Percentiles rank a stretch among this genome's conserved stretches.
Conservation (phyloP, 768 basidiomycete species). For the Lactarius quietus region DNA sequence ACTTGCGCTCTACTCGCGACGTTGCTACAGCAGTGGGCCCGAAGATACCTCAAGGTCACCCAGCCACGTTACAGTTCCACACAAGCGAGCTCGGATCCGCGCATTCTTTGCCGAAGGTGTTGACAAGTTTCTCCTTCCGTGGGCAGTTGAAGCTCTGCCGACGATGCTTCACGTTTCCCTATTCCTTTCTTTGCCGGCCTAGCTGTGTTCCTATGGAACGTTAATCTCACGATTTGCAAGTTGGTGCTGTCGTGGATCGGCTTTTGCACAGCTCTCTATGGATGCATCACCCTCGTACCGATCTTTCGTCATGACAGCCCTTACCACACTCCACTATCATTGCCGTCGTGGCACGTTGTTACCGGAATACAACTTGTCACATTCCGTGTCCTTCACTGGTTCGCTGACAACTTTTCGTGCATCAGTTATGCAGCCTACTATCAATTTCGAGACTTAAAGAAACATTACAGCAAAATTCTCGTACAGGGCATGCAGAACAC, state of each 20-base stretch:
- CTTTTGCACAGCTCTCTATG: background rate
- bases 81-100: background rate
- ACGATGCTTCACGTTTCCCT: background rate
- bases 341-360: background rate
- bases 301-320: background rate
- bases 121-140: background rate
- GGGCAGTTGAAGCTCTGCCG: background rate
- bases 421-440: no score
- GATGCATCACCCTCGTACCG: background rate
- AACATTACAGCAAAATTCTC: background rate
- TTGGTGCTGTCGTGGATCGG: background rate
- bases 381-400: background rate
- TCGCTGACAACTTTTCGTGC: no score
- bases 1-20: background rate
- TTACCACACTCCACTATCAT: background rate
- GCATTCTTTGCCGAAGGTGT: background rate
- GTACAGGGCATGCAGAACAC: background rate
- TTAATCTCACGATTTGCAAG: background rate
- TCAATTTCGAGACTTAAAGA: no score
- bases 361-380: background rate
- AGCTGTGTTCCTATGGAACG: background rate
- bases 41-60: background rate
- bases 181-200: background rate
- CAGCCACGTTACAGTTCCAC: background rate
- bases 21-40: background rate